Percentiles rank a stretch among this genome's conserved stretches.
Conservation (phyloP, 2,329 filamentous ascomycete genomes). For the Phoma sp. region DNA sequence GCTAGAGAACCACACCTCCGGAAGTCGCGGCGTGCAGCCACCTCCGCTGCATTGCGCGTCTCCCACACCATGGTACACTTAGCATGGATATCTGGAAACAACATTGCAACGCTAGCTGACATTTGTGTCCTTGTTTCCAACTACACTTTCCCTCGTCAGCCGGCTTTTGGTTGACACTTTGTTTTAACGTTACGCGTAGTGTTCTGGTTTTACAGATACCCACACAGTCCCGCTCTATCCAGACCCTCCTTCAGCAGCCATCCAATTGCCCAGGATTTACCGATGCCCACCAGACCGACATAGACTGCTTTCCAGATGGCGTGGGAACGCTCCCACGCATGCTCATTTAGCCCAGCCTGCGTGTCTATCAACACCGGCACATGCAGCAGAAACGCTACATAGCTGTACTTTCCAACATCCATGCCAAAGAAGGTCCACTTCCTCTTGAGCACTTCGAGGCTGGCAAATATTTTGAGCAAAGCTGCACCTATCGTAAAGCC, state of each 20-base stretch:
- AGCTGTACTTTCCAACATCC: too few relatives aligned
- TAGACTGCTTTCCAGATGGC: too few relatives aligned
- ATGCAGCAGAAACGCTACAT: too few relatives aligned
- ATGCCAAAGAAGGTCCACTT: too few relatives aligned
- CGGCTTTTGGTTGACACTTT: background rate
- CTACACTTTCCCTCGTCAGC: background rate
- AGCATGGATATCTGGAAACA: background rate
- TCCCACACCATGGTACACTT: background rate
- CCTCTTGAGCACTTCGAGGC: too few relatives aligned
- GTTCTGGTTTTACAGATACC: background rate
- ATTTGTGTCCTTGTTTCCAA: background rate
- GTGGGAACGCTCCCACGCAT: too few relatives aligned
- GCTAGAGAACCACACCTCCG: background rate
- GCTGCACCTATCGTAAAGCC: background rate
- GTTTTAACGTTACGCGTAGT: background rate
- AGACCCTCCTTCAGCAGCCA: too few relatives aligned
- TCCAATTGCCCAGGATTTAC: too few relatives aligned
- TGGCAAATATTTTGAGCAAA: background rate
- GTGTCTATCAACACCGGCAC: too few relatives aligned
- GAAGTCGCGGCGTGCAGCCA: constrained; percentile 1
- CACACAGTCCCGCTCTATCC: too few relatives aligned
- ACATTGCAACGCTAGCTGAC: background rate
- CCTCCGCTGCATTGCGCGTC: constrained; percentile 10
- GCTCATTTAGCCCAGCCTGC: too few relatives aligned
- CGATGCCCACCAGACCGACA: too few relatives aligned